Percentiles rank a stretch among this genome's conserved stretches.
phyloP scores from a whole-genome alignment of 2,329 filamentous ascomycete genomes.

The Aureobasidium sp. region DNA sequence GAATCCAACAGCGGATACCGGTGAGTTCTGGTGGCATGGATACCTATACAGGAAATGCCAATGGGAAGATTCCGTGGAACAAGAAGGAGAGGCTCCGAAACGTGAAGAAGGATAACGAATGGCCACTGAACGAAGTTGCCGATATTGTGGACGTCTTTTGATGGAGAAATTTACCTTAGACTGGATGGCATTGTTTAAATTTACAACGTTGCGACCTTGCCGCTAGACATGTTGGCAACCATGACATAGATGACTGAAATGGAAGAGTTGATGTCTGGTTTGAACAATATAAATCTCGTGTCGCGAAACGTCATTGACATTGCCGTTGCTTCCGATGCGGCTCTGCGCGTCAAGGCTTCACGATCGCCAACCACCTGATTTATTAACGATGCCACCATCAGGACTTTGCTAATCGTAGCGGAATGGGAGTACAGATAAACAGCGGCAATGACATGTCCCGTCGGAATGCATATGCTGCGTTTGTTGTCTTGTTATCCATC shows the following conservation, averaged over 20 bases:
- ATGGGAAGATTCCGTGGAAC: not conserved
- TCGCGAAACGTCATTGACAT: constrained; percentile 1
- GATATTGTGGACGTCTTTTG: not conserved
- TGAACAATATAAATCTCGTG: not conserved
- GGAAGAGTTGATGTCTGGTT: not conserved
- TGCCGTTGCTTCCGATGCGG: constrained; percentile 7
- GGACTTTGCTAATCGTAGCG: not conserved
- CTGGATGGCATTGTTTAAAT: not conserved
- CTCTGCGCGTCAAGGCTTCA: not conserved
- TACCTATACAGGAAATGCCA: not conserved
- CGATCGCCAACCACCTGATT: not conserved
- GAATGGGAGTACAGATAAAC: not conserved
- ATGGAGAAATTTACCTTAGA: not conserved
- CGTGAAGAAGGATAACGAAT: not conserved
- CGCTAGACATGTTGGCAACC: not conserved
- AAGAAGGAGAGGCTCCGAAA: not conserved
- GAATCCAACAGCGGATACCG: not conserved
- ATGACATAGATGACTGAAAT: not conserved
- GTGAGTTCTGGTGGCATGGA: not conserved
- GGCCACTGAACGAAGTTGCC: not conserved
- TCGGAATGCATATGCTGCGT: not conserved
- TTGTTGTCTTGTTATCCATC: not conserved
- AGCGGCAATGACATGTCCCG: not conserved
- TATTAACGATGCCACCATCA: not conserved
- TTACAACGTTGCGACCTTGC: too few relatives aligned